Base-by-base conservation (phyloP, 139 green algal genomes). In the Chlorella sp. region DNA sequence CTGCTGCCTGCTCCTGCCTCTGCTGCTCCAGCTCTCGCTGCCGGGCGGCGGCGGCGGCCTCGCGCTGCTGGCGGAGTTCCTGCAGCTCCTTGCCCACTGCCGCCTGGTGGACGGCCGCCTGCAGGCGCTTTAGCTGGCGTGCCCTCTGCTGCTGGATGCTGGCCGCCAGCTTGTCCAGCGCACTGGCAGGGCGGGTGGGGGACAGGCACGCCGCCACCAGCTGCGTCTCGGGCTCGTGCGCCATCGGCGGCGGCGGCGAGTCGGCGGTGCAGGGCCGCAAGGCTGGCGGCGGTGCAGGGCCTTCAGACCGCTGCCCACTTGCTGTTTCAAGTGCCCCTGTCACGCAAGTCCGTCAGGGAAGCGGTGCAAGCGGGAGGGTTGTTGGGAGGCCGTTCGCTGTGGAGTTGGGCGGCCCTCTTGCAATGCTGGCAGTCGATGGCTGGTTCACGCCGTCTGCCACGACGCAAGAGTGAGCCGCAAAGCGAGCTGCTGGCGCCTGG, bases 81-180 rank as follows among this genome's bases (percentile, higher is more conserved):
- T 76, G 11, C 38, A 54, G 36, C 69, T 76, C 19, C 38, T 51
- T 76, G 51, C 16, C 16, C 51, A 60, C 72, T 5, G 72, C 72
- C 2, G 72, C 30, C 13, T 38, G 9, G 43, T 34, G 28, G 72
- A 40, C 43, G 30, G 43, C 26, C 41, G 72, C 51, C 43, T 60
- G 44, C 72, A 78, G 30, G 14, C 72, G 72, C 7, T 34, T n/a
- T 28, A 78, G 44, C 72, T 78, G 69, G 38, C 69, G 69, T 19
- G 38, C 38, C 1, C 69, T 43, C 43, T 78, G 44, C 20, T 48
- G 43, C 72, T 76, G 70, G 38, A 78, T 77, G 38, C 36, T 41
- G 69, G 72, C 44, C 19, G 72, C 72, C 72, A 78, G 72, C 44
- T 78, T 78, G 20, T 78, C 72, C 72, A 78, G 65, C 20, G n/a